Evolutionary conservation across 495 filamentous ascomycete species (phyloP), one percentile per base, ranked within the genome.

Genomic region (Talaromyces adpressus): DNA sequence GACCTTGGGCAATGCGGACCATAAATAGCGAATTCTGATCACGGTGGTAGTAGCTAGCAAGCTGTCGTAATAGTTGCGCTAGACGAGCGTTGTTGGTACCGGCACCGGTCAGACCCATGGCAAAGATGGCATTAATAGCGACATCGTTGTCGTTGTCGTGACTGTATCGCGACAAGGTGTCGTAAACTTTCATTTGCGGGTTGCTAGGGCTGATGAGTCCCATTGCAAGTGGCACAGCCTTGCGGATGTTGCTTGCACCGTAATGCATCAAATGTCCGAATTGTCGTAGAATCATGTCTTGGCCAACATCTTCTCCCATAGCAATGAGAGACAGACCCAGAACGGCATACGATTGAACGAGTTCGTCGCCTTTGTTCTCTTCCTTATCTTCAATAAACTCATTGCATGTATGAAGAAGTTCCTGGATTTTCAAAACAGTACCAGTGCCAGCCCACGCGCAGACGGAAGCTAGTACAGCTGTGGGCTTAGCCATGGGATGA

Each of bases 201-300:
- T 98, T 99, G 79, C 91, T 95, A 27, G 94, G 92, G 77, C 90
- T 94, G 69, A 99, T 85, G 59, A 99, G 82, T 68, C 91, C 94
- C 92, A 99, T 95, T 20, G 94, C 94, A n/a, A 99, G 81, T 22
- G 94, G 94, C 22, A 99, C 95, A 29, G 92, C 93, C 68, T 91
- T 92, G 29, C 94, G 90, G 68, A 99, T 99, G 72, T 98, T 97
- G 71, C 91, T 82, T 67, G 97, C 94, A 57, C 95, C 93, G 69
- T 99, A 99, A 78, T 99, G 94, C 94, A 99, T 99, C 39, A 99
- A 82, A 72, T 99, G 94, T 58, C 93, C 94, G 69, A 99, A 98
- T 68, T 96, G 93, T 49, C 94, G 87, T 25, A 99, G 83, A 56
- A 97, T 92, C 94, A 99, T 99, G 68, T 99, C 94, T 73, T 98